A percentile compares a stretch with the other conserved stretches of the same genome.
These are phyloP conservation scores for Trifolium subterraneum DNA, from an alignment of 306 rosid species.

Conservation along the genomic window DNA sequence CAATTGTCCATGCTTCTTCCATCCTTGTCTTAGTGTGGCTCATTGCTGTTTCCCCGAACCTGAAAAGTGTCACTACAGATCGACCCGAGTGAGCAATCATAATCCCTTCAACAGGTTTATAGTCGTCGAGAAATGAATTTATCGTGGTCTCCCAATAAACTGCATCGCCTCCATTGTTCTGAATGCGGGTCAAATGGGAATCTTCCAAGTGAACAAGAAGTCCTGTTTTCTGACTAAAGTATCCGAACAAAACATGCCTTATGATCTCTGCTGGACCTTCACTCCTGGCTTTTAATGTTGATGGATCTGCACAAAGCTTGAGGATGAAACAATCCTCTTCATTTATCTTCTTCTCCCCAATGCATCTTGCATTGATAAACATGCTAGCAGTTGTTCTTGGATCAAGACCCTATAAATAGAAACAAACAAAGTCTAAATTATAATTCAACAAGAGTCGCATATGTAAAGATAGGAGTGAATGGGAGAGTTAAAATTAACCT, in stretches of 20 bases:
- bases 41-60: constrained; percentile 99
- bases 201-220: constrained; percentile 95
- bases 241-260: constrained; percentile 93
- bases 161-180: constrained; percentile 96
- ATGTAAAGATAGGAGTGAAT: background rate
- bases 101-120: constrained; percentile 86
- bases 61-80: constrained; percentile 94
- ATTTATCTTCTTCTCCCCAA: constrained; percentile 91
- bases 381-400: constrained; percentile 96
- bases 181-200: constrained; percentile 98
- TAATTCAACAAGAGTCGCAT: background rate
- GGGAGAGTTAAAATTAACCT: constrained; percentile 53
- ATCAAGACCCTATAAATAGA: constrained; percentile 81
- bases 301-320: constrained; percentile 90
- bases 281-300: constrained; percentile 90
- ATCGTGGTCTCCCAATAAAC: constrained; percentile 99
- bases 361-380: constrained; percentile 94
- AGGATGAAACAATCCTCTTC: constrained; percentile 97
- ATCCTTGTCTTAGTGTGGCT: constrained; percentile 96
- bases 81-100: constrained; percentile 97
- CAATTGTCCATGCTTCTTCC: constrained; percentile 99
- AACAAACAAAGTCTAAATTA: constrained; percentile 1
- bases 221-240: constrained; percentile 99
- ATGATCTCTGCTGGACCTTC: constrained; percentile 99
- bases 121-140: constrained; percentile 92